A percentile compares a stretch with the other conserved stretches of the same genome.
Evolutionary conservation across 2,329 filamentous ascomycete species (phyloP).

Genomic region (Leptoxyphium fumago): DNA sequence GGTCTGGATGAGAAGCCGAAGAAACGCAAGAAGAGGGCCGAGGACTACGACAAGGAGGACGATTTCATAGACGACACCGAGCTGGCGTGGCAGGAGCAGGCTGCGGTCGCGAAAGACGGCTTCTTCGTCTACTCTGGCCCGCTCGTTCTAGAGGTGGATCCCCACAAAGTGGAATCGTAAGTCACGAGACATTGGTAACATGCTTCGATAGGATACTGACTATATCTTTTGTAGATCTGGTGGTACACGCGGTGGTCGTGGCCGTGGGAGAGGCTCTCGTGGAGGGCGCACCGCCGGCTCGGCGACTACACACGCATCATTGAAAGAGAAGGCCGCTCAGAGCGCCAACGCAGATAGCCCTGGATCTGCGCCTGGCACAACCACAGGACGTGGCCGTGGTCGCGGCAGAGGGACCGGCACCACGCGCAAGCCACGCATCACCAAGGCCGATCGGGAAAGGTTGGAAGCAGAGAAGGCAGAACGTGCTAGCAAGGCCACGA

Average conservation of each 20-base stretch:
- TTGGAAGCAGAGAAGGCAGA: conserved; percentile 71
- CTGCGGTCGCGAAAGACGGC: conserved; percentile 83
- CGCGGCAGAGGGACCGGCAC: conserved; percentile 63
- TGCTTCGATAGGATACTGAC: too few relatives aligned
- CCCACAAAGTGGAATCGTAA: conserved; percentile 16
- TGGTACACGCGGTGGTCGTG: conserved; percentile 40
- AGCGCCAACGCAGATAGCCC: conserved; percentile 3
- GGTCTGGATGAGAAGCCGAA: conserved; percentile 53
- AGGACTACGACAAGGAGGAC: conserved; percentile 53
- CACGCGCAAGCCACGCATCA: conserved; percentile 68
- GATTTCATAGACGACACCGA: conserved; percentile 81
- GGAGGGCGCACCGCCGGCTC: conserved; percentile 31
- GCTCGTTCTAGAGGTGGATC: conserved; percentile 73
- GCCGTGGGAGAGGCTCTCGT: conserved; percentile 38
- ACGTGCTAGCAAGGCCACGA: not conserved
- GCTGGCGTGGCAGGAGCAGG: conserved; percentile 86
- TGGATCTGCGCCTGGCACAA: conserved; percentile 6
- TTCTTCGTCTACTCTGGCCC: conserved; percentile 98
- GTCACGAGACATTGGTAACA: conserved; percentile 1
- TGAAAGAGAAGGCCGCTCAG: conserved; percentile 11
- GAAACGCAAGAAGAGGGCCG: conserved; percentile 60
- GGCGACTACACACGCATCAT: conserved; percentile 15
- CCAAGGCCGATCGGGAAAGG: conserved; percentile 69
- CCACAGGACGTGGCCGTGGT: conserved; percentile 28
- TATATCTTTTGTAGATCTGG: conserved; percentile 27